Evolutionary conservation across 345 rosid genomes (phyloP).

Genomic region (Syzygium oleosum): DNA sequence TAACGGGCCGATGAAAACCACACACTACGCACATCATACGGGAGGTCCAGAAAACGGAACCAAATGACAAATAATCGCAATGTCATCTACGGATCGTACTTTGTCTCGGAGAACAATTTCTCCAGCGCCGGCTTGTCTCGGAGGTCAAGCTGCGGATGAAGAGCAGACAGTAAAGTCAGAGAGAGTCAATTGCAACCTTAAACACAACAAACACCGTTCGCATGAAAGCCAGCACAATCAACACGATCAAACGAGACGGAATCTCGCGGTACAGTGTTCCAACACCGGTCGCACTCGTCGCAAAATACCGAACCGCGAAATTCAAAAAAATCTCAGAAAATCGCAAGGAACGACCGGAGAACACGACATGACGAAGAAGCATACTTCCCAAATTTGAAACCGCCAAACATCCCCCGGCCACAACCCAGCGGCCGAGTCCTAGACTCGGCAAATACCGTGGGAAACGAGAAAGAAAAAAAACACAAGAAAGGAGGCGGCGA

Average conservation of each 20-base stretch:
- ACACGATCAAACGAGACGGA: neutral
- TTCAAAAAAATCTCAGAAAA: neutral
- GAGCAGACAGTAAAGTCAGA: neutral
- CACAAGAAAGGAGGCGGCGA: neutral
- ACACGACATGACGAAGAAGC: neutral
- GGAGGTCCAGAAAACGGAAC: neutral
- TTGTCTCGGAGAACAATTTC: constrained; percentile 48
- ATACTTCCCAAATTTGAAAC: neutral
- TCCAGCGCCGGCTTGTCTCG: constrained; percentile 78
- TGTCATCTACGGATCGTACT: constrained; percentile 24
- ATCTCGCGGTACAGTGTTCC: neutral
- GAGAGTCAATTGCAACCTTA: neutral
- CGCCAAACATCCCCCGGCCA: neutral
- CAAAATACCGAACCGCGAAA: neutral
- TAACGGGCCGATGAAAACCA: neutral
- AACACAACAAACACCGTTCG: neutral
- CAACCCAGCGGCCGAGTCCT: neutral
- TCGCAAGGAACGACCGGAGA: neutral
- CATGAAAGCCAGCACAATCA: neutral
- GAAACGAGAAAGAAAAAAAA: too few relatives aligned
- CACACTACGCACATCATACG: neutral
- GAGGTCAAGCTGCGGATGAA: constrained; percentile 68
- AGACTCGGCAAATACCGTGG: neutral
- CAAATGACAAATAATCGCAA: neutral
- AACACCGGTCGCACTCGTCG: neutral